Percentiles rank a stretch among this genome's conserved stretches.
These are phyloP conservation scores for Astrothelium macrocarpum DNA, from an alignment of 495 filamentous ascomycete genomes.

Conservation along the genomic window DNA sequence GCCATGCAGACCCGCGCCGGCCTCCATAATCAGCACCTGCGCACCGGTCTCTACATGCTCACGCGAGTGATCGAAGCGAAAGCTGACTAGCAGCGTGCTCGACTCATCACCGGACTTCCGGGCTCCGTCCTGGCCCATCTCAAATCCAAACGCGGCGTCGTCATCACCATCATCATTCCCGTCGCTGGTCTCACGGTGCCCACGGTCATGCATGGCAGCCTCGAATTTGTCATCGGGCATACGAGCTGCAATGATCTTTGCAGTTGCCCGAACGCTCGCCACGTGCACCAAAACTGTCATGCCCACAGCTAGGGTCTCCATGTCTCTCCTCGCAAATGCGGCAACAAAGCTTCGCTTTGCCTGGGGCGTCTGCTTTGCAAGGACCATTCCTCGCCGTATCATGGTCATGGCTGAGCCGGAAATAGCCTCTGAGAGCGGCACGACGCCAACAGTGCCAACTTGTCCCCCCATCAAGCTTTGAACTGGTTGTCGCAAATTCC, in stretches of 20 bases:
- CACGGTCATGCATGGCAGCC: slow-evolving; percentile 8
- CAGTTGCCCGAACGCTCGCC: slow-evolving; percentile 73
- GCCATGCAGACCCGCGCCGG: slow-evolving; percentile 41
- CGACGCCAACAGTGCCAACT: slow-evolving; percentile 81
- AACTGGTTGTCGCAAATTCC: slow-evolving; percentile 78
- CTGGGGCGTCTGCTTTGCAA: slow-evolving; percentile 39
- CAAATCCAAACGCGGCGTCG: slow-evolving; percentile 38
- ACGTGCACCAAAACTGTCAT: slow-evolving; percentile 70
- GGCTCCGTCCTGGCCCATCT: slow-evolving; percentile 17
- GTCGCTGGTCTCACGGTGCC: slow-evolving; percentile 28
- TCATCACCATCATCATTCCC: slow-evolving; percentile 50
- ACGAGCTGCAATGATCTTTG: slow-evolving; percentile 49
- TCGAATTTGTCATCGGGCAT: slow-evolving; percentile 31
- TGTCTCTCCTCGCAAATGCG: slow-evolving; percentile 22
- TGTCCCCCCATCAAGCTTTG: slow-evolving; percentile 67
- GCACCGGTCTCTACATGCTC: slow-evolving; percentile 83
- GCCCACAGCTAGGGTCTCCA: slow-evolving; percentile 39
- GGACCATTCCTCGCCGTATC: slow-evolving; percentile 77
- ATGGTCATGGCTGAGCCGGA: slow-evolving; percentile 33
- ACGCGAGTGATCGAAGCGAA: slow-evolving; percentile 62
- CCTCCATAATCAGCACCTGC: slow-evolving; percentile 68
- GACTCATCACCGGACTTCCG: slow-evolving; percentile 24
- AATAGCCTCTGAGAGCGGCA: slow-evolving; percentile 39
- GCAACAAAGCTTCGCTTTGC: slow-evolving; percentile 47
- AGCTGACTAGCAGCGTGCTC: slow-evolving; percentile 49